Percentiles rank a stretch among this genome's conserved stretches.
Conservation (phyloP, 257 asterid species). For the Hygrophila difformis region DNA sequence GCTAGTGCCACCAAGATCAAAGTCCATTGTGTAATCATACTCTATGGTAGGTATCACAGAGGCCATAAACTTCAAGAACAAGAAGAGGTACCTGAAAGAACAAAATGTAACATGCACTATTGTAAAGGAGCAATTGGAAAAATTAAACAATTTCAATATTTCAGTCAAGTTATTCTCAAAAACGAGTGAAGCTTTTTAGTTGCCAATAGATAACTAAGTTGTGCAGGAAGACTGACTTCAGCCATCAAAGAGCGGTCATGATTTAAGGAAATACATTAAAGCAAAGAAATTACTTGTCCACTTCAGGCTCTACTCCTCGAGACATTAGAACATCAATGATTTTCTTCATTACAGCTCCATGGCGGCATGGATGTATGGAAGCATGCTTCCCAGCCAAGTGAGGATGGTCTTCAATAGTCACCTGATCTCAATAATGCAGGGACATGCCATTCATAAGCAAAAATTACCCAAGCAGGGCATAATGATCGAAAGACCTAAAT, state of each 20-base stretch:
- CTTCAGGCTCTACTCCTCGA: constrained; percentile 95
- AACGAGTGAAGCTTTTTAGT: no score
- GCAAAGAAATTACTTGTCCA: constrained; percentile 65
- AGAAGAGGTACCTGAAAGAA: constrained; percentile 46
- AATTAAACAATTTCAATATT: neutral
- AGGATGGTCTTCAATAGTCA: constrained; percentile 96
- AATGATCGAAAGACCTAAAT: no score
- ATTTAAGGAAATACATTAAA: no score
- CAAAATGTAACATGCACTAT: neutral
- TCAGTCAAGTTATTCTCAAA: no score
- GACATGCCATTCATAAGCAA: constrained; percentile 4
- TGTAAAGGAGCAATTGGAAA: neutral
- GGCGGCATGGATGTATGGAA: constrained; percentile 97
- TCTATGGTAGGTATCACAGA: constrained; percentile 95
- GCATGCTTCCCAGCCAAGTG: constrained; percentile 98
- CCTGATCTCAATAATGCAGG: constrained; percentile 42
- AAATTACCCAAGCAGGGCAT: neutral
- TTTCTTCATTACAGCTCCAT: constrained; percentile 99
- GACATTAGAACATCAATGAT: constrained; percentile 90
- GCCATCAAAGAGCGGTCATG: neutral
- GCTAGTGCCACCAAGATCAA: constrained; percentile 83
- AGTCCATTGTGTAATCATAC: constrained; percentile 95
- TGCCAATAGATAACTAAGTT: no score
- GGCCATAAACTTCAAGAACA: constrained; percentile 62
- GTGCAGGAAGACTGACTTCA: neutral